Conservation (phyloP, 2,329 filamentous ascomycete genomes). For the Emericellopsis cladophorae region DNA sequence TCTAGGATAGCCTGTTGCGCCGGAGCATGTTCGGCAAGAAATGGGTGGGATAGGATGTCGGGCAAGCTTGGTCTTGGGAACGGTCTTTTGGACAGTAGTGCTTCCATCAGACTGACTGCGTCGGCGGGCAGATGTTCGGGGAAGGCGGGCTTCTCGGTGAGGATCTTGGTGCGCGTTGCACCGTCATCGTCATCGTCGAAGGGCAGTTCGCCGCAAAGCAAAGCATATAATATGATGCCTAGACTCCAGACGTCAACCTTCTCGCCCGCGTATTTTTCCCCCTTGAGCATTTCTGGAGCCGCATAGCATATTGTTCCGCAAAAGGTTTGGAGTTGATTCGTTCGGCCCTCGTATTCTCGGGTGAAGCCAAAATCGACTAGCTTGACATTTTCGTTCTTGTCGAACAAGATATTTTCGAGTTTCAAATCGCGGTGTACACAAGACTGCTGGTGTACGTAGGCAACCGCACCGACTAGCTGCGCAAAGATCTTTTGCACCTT, state of each 20-base stretch:
- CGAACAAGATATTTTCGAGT: slow-evolving; percentile 78
- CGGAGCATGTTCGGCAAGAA: slow-evolving; percentile 75
- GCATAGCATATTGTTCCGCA: slow-evolving; percentile 97
- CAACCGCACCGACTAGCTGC: slow-evolving; percentile 86
- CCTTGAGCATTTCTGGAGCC: slow-evolving; percentile 95
- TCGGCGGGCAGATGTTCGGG: slow-evolving; percentile 69
- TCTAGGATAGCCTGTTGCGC: slow-evolving; percentile 85
- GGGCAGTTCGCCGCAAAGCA: slow-evolving; percentile 75
- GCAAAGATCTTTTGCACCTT: slow-evolving; percentile 95
- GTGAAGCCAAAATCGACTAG: slow-evolving; percentile 97
- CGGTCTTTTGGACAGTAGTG: slow-evolving; percentile 82
- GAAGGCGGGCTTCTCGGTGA: slow-evolving; percentile 75
- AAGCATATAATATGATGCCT: slow-evolving; percentile 72
- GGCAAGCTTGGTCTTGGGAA: slow-evolving; percentile 68
- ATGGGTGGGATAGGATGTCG: slow-evolving; percentile 80
- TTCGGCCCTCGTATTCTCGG: slow-evolving; percentile 88
- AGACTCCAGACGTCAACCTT: slow-evolving; percentile 96
- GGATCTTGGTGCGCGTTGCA: slow-evolving; percentile 71
- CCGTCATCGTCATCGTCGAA: slow-evolving; percentile 95
- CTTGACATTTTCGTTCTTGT: slow-evolving; percentile 96
- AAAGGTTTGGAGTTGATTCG: slow-evolving; percentile 92
- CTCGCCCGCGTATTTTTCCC: slow-evolving; percentile 93
- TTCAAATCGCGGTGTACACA: slow-evolving; percentile 97
- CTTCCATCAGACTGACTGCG: slow-evolving; percentile 63
- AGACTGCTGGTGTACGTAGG: slow-evolving; percentile 87